Evolutionary conservation across 495 filamentous ascomycete species (phyloP).

Genomic region (Lindgomyces ingoldianus): DNA sequence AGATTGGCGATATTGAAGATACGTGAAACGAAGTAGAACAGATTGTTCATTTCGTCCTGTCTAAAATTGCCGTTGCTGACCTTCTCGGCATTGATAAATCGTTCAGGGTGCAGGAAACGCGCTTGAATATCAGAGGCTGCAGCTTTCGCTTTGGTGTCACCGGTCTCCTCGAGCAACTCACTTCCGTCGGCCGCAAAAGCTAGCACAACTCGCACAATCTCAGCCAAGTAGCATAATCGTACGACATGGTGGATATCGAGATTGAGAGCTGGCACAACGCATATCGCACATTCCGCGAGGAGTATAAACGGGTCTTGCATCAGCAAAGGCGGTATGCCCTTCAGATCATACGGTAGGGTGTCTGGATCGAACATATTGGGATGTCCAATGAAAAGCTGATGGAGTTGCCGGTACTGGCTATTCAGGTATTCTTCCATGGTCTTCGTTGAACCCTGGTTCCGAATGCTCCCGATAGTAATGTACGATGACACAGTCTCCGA

Average conservation of each 20-base stretch:
- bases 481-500: conserved; percentile 87
- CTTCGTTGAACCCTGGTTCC: conserved; percentile 58
- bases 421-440: conserved; percentile 67
- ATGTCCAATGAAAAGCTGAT: conserved; percentile 67
- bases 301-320: conserved; percentile 82
- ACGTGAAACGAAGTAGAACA: conserved; percentile 19
- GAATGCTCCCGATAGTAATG: conserved; percentile 71
- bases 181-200: conserved; percentile 35
- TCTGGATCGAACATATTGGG: conserved; percentile 34
- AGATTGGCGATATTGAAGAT: conserved; percentile 18
- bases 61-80: conserved; percentile 3
- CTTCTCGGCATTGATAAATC: conserved; percentile 23
- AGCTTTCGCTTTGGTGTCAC: not conserved
- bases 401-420: conserved; percentile 71
- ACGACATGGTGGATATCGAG: conserved; percentile 81
- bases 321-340: conserved; percentile 67
- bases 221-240: conserved; percentile 86
- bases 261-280: conserved; percentile 67
- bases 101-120: not conserved
- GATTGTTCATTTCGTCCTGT: conserved; percentile 11
- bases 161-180: conserved; percentile 1
- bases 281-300: conserved; percentile 70
- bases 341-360: conserved; percentile 49
- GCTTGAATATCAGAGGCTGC: not conserved
- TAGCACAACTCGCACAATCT: conserved; percentile 77